Percentiles rank a stretch among this genome's conserved stretches.
Conservation (phyloP, 2,329 filamentous ascomycete genomes). For the Fusarium sambucinum region DNA sequence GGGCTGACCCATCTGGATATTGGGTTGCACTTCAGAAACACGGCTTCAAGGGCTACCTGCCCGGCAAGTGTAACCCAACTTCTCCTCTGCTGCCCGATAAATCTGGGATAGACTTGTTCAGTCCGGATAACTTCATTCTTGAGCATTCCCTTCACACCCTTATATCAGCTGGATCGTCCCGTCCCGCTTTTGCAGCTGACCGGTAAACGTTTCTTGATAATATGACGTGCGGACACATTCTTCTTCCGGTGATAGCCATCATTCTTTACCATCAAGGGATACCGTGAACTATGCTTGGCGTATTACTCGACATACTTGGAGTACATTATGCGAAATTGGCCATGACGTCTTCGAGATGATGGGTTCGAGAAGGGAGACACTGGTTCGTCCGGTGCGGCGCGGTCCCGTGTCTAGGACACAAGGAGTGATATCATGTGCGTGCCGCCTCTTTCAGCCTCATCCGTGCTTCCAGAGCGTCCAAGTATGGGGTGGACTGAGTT, state of each 20-base stretch:
- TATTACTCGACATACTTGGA: conserved; percentile 16
- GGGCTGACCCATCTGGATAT: not conserved
- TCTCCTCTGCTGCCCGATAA: not conserved
- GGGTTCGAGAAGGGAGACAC: conserved; percentile 16
- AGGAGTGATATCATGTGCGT: conserved; percentile 19
- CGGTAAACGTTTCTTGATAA: conserved; percentile 7
- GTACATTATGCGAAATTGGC: conserved; percentile 6
- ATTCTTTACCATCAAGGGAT: conserved; percentile 20
- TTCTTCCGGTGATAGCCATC: conserved; percentile 13
- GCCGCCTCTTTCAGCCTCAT: conserved; percentile 29
- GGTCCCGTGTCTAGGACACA: conserved; percentile 34
- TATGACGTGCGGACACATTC: not conserved
- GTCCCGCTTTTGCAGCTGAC: conserved; percentile 27
- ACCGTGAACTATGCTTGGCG: conserved; percentile 22
- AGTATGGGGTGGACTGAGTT: conserved; percentile 7
- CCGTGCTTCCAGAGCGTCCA: conserved; percentile 31
- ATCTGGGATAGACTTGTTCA: not conserved
- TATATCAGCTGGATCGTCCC: conserved; percentile 26
- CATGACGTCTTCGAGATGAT: conserved; percentile 9
- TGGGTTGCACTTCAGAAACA: conserved; percentile 3
- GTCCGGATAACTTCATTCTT: conserved; percentile 1
- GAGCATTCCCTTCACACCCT: conserved; percentile 11
- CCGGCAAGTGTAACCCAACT: conserved; percentile 4
- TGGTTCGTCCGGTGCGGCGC: conserved; percentile 33
- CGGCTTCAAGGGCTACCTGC: not conserved